These are phyloP conservation scores for Ramalina peruviana DNA, from an alignment of 495 filamentous ascomycete genomes.

Conservation along the genomic window DNA sequence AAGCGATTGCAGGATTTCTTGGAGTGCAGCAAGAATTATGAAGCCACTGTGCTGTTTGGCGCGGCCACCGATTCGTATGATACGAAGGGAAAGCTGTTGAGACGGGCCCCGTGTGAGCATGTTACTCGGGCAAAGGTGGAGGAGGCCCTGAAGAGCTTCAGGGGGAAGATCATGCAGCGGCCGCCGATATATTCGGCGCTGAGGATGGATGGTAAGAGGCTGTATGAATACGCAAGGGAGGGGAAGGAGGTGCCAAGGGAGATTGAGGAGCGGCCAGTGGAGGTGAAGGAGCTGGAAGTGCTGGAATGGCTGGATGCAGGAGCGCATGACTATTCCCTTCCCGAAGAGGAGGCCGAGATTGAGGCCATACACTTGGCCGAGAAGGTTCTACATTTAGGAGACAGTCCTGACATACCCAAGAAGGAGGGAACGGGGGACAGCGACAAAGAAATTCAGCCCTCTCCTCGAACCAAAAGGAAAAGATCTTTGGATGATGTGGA, in stretches of 20 bases:
- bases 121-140: conserved; percentile 68
- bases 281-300: conserved; percentile 60
- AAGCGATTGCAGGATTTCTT: conserved; percentile 68
- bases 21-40: conserved; percentile 82
- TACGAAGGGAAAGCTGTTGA: conserved; percentile 64
- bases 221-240: conserved; percentile 91
- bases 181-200: conserved; percentile 90
- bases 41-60: conserved; percentile 78
- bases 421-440: conserved; percentile 6
- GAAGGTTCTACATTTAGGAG: conserved; percentile 42
- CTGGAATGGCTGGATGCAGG: conserved; percentile 81
- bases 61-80: conserved; percentile 91
- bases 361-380: conserved; percentile 62
- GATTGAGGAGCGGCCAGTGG: conserved; percentile 66
- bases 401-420: conserved; percentile 12
- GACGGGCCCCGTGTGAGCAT: conserved; percentile 56
- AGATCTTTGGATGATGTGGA: conserved; percentile 19
- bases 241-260: conserved; percentile 72
- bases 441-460: conserved; percentile 10
- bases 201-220: conserved; percentile 73
- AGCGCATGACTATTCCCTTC: conserved; percentile 57
- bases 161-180: conserved; percentile 78
- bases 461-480: conserved; percentile 17
- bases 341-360: conserved; percentile 53
- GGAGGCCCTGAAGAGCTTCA: conserved; percentile 57